phyloP scores from a whole-genome alignment of 2,329 filamentous ascomycete genomes.

The Bipolaris gigantea region DNA sequence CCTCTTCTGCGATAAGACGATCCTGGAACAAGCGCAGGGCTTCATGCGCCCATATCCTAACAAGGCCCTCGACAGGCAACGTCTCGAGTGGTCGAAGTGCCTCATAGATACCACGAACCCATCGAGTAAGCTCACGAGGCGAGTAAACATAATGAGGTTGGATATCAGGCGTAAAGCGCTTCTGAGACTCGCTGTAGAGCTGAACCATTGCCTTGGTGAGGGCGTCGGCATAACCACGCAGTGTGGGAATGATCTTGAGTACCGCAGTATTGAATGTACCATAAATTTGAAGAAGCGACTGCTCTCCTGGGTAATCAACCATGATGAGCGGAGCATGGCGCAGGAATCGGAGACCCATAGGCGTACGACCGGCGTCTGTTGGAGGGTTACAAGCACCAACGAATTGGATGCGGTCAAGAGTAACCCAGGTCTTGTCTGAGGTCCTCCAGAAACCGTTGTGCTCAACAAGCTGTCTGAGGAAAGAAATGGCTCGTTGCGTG shows the following conservation, averaged over 20 bases:
- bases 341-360: conserved; percentile 89
- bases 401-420: conserved; percentile 96
- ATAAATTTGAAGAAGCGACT: conserved; percentile 95
- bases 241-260: conserved; percentile 90
- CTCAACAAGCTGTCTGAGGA: conserved; percentile 94
- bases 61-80: conserved; percentile 83
- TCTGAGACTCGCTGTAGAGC: conserved; percentile 92
- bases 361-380: conserved; percentile 93
- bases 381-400: conserved; percentile 98
- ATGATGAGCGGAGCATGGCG: conserved; percentile 98
- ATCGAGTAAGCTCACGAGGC: conserved; percentile 94
- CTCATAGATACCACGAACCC: conserved; percentile 97
- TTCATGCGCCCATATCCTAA: conserved; percentile 98
- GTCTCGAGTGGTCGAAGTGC: conserved; percentile 90
- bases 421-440: conserved; percentile 96
- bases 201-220: conserved; percentile 97
- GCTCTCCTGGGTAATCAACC: conserved; percentile 97
- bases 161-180: conserved; percentile 91
- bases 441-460: conserved; percentile 99
- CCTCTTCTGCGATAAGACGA: conserved; percentile 90
- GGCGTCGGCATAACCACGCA: conserved; percentile 93
- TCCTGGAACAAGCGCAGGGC: conserved; percentile 96
- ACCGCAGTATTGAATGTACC: conserved; percentile 96
- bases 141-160: conserved; percentile 99
- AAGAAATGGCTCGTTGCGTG: conserved; percentile 95